A percentile compares a stretch with the other conserved stretches of the same genome.
Conservation (phyloP, 2,329 filamentous ascomycete species). For the Penicillium palitans region DNA sequence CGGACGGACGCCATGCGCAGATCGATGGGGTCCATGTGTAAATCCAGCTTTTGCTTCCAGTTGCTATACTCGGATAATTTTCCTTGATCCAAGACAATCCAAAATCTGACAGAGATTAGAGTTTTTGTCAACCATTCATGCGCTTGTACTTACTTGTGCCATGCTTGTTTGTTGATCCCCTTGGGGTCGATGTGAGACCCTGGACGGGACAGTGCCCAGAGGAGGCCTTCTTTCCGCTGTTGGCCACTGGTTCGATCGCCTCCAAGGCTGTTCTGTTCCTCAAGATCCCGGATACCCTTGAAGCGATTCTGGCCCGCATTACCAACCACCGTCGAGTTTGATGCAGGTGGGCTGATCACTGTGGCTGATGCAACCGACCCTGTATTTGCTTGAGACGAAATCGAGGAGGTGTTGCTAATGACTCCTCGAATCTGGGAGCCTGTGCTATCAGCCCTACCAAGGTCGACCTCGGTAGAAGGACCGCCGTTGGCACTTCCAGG, state of each 20-base stretch:
- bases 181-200: slow-evolving; percentile 94
- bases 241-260: slow-evolving; percentile 60
- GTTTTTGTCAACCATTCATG: not conserved
- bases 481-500: slow-evolving; percentile 49
- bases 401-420: slow-evolving; percentile 48
- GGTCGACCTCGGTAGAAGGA: slow-evolving; percentile 65
- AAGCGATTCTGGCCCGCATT: slow-evolving; percentile 60
- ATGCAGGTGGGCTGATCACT: slow-evolving; percentile 22
- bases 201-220: slow-evolving; percentile 92
- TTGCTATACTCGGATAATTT: slow-evolving; percentile 98
- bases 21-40: slow-evolving; percentile 98
- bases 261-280: slow-evolving; percentile 69
- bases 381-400: slow-evolving; percentile 43
- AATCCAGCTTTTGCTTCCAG: slow-evolving; percentile 95
- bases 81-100: slow-evolving; percentile 96
- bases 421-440: slow-evolving; percentile 64
- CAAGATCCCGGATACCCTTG: slow-evolving; percentile 87
- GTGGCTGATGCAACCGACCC: slow-evolving; percentile 32
- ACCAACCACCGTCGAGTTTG: slow-evolving; percentile 26
- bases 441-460: slow-evolving; percentile 72
- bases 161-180: slow-evolving; percentile 92
- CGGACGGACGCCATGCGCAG: slow-evolving; percentile 94
- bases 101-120: slow-evolving; percentile 65
- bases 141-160: slow-evolving; percentile 79
- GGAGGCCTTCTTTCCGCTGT: slow-evolving; percentile 85